Conservation (phyloP, 306 rosid genomes). For the Bauhinia variegata region DNA sequence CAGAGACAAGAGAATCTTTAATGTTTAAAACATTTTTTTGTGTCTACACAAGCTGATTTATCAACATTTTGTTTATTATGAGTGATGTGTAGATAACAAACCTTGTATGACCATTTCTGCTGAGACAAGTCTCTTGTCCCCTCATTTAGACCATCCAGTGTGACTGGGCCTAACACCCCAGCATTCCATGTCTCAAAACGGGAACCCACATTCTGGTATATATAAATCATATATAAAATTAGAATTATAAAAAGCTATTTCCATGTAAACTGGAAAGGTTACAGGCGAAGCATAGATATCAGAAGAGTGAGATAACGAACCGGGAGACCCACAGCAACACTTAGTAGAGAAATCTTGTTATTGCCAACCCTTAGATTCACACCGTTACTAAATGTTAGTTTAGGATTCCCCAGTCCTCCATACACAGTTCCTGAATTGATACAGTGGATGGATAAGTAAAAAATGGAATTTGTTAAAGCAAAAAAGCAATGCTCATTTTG, state of each 20-base stretch:
- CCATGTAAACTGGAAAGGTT: background rate
- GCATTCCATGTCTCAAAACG: constrained; percentile 94
- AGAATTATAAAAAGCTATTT: constrained; percentile 12
- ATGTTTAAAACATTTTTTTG: background rate
- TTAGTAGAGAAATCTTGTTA: constrained; percentile 88
- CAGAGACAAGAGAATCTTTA: background rate
- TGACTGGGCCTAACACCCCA: constrained; percentile 88
- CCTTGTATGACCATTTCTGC: constrained; percentile 96
- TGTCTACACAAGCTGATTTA: background rate
- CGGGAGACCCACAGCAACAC: constrained; percentile 85
- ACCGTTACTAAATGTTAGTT: constrained; percentile 60
- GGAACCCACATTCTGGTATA: constrained; percentile 73
- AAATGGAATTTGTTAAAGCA: constrained; percentile 17
- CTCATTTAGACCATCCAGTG: constrained; percentile 75
- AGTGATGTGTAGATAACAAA: constrained; percentile 28
- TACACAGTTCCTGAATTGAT: constrained; percentile 68
- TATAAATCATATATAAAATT: constrained; percentile 27
- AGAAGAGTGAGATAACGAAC: constrained; percentile 54
- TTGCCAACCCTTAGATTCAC: constrained; percentile 72
- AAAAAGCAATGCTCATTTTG: constrained; percentile 9
- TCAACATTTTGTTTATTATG: background rate
- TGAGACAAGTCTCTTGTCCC: constrained; percentile 87
- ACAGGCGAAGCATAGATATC: constrained; percentile 4
- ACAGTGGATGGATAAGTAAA: constrained; percentile 26
- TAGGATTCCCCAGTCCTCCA: constrained; percentile 61